Percentiles rank a stretch among this genome's conserved stretches.
Conservation (phyloP, 2,329 filamentous ascomycete species). For the Thielaviopsis punctulata region DNA sequence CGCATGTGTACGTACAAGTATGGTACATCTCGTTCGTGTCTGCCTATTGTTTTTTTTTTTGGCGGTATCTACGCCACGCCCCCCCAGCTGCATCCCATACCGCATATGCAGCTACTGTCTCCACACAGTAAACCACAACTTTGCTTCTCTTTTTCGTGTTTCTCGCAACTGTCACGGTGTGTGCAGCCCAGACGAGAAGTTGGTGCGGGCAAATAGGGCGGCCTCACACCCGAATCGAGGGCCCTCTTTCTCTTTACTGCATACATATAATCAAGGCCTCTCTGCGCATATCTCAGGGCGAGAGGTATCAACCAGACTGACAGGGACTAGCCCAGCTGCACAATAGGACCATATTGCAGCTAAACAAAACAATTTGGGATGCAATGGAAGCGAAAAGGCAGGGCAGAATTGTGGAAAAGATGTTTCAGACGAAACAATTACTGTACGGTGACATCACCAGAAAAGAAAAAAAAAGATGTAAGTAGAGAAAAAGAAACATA, state of each 20-base stretch:
- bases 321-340: neutral
- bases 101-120: neutral
- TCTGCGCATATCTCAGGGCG: neutral
- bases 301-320: neutral
- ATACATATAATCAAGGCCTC: no score
- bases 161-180: neutral
- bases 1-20: no score
- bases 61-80: no score
- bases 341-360: no score
- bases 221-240: neutral
- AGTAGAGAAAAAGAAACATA: neutral
- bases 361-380: no score
- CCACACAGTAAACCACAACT: neutral
- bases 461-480: neutral
- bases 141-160: neutral
- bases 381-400: neutral
- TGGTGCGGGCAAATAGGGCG: neutral
- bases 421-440: neutral
- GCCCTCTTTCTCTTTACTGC: neutral
- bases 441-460: neutral
- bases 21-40: no score
- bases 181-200: neutral
- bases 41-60: neutral
- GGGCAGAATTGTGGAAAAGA: neutral
- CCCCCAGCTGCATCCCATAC: neutral